Base-by-base conservation (phyloP, 164 flowering plant genomes). In the Berberis thunbergii region DNA sequence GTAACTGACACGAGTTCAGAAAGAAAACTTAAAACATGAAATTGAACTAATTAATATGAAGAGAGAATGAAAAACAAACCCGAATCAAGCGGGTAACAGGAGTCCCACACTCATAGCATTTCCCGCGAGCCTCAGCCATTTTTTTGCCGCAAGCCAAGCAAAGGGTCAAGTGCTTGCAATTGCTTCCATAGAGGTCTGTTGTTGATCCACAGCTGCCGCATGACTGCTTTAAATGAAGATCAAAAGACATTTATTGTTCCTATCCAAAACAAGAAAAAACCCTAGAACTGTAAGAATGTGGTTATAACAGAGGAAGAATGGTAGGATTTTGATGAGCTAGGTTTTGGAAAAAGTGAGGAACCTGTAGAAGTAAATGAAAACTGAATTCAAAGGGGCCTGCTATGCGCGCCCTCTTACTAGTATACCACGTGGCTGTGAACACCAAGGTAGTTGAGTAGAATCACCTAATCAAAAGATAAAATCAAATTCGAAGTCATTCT, bases 151-250 rank as follows among this genome's bases (percentile, higher is more conserved):
- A 95, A 1, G 77, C 67, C 59, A 80, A 63, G 67, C 99, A 95
- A 41, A 95, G 81, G 39, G 99, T 95, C 90, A 91, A 76, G 77
- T 95, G 99, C 82, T 91, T 95, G 83, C 99, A 95, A 64, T 78
- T 84, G 79, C 96, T 95, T 42, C 99, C 97, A 12, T 95, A 95
- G 7, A 91, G 79, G 26, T 95, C 96, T 45, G 74, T 56, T 6
- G 78, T 64, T 10, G 90, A 75, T 46, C 90, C 84, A 64, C 99
- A 94, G 1, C 86, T 84, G 45, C 81, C 63, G 64, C 99, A 94
- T 41, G 81, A 56, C 54, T 89, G 78, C 76, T 86, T 87, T 78
- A 91, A 54, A n/a, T 77, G 9, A 69, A 94, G 78, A 85, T 89
- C 97, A 6, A 75, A 63, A 53, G 96, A 83, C 97, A 90, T 89